Conservation (phyloP, 225 moss, liverwort and hornwort species). For the Antitrichia curtipendula region DNA sequence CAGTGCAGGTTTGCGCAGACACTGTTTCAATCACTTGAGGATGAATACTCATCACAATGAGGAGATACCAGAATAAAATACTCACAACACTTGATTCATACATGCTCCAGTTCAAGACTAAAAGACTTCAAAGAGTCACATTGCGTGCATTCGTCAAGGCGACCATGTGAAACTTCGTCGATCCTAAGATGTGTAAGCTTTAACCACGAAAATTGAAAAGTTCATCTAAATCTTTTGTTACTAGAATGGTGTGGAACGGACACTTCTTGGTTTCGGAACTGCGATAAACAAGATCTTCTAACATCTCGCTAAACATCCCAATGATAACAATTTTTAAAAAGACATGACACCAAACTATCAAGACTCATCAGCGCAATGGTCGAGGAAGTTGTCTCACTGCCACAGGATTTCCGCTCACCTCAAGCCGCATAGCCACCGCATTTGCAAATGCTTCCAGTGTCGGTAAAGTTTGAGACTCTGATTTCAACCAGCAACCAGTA, state of each 20-base stretch:
- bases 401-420: slow-evolving; percentile 21
- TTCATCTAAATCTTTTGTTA: not conserved
- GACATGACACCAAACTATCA: not conserved
- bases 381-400: not conserved
- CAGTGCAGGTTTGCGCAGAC: slow-evolving; percentile 62
- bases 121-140: not conserved
- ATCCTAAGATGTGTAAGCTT: not conserved
- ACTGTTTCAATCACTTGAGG: slow-evolving; percentile 19
- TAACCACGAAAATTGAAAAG: not conserved
- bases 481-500: slow-evolving; percentile 61
- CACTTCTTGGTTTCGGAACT: not conserved
- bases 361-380: not conserved
- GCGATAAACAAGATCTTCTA: not conserved
- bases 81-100: not conserved
- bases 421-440: slow-evolving; percentile 65
- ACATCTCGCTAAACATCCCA: not conserved
- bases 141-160: not conserved
- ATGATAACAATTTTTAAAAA: not conserved
- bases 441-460: slow-evolving; percentile 93
- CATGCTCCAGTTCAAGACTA: not conserved
- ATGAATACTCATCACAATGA: not conserved
- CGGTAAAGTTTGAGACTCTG: slow-evolving; percentile 45
- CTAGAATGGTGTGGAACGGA: not conserved
- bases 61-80: not conserved
- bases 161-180: not conserved